Base-by-base conservation (phyloP, 2,329 filamentous ascomycete genomes). In the Epichloe glyceriae region DNA sequence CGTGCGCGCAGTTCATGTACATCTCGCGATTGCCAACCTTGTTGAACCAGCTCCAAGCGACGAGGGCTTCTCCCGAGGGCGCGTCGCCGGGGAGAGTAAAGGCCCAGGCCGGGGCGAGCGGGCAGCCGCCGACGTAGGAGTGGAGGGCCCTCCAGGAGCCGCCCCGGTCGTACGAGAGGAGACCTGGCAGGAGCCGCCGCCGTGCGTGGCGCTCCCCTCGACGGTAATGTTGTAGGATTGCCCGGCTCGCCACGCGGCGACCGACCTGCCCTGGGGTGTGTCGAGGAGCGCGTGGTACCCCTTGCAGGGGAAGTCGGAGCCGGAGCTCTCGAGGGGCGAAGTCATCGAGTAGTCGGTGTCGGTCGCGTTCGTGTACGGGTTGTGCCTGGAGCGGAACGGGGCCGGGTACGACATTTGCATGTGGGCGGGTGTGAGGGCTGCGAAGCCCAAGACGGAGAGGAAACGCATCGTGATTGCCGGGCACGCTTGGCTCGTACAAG, bases 1-100 rank as follows among this genome's bases (percentile, higher is more conserved):
- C 77, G 48, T 78, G 73, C 10, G 86, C 86, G 62, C 87, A 93
- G 68, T 88, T 87, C 83, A 88, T 88, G 75, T 93, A 93, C 78
- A 86, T 86, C 64, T 91, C 86, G 46, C 86, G 77, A 68, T 89
- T 89, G 26, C 86, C 86, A 40, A 85, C 66, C 57, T 80, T 71
- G 72, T 88, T 88, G 70, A 86, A 83, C 83, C 83, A 87, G 22
- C 79, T 82, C 87, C 87, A 91, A 30, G 81, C 80, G 49, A 91
- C 76, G 44, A 90, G 64, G 52, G 80, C 83, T 35, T 82, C 77
- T 66, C 67, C 71, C 53, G 67, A 60, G 14, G 80, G 79, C 1
- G 80, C 79, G 56, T 83, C 80, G 2, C 68, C 65, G 8, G 86
- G 86, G 30, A 90, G 67, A 35, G 72, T 78, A 65, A 90, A 90